These are phyloP conservation scores for Blastobotrys aristatus DNA, from an alignment of 1,139 yeast species.

Conservation along the genomic window DNA sequence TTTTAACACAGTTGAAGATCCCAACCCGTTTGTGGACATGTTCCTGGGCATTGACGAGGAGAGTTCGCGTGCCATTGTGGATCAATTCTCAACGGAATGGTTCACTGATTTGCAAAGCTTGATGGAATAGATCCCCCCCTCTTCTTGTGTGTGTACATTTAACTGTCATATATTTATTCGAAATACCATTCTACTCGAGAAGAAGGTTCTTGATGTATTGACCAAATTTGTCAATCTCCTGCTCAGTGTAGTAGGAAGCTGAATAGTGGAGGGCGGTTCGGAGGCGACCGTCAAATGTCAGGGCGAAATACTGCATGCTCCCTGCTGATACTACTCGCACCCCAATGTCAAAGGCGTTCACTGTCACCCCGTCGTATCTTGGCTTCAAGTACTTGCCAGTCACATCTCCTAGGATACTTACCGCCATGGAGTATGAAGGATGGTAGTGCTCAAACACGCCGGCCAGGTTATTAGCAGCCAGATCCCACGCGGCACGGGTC, in stretches of 20 bases:
- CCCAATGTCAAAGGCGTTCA: too few species aligned
- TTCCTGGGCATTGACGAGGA: slow-evolving; percentile 6
- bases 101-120: slow-evolving; percentile 14
- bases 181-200: too few species aligned
- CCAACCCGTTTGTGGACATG: slow-evolving; percentile 12
- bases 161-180: neutral
- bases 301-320: too few species aligned
- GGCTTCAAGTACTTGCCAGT: too few species aligned
- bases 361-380: too few species aligned
- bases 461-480: too few species aligned
- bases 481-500: too few species aligned
- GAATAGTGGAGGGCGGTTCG: neutral
- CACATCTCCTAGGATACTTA: too few species aligned
- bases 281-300: too few species aligned
- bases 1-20: neutral
- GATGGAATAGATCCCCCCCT: slow-evolving; percentile 10
- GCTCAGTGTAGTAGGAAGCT: neutral
- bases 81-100: slow-evolving; percentile 17
- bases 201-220: neutral
- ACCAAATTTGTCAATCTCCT: neutral
- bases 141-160: neutral
- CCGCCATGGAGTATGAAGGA: too few species aligned
- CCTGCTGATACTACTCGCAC: too few species aligned
- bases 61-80: slow-evolving; percentile 7
- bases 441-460: too few species aligned